Base-by-base conservation (phyloP, 2,329 filamentous ascomycete genomes). In the Fusarium tupiense region DNA sequence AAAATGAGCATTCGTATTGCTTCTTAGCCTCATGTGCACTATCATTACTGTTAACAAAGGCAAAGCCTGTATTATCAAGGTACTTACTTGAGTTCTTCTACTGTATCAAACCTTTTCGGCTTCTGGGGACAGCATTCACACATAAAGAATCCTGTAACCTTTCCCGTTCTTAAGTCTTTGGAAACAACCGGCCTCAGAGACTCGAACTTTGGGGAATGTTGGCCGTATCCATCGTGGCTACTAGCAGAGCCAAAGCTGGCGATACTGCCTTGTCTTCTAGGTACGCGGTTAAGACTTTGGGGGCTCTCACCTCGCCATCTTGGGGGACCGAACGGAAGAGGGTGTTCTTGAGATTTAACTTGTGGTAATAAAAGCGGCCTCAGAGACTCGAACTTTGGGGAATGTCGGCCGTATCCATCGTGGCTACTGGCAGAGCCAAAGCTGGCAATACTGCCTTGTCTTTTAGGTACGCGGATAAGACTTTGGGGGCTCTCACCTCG, bases 121-220 rank as follows among this genome's bases (percentile, higher is more conserved):
- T 41, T 41, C 40, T 41, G n/a, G 22, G 22, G 40, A 1, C 40
- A 41, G 40, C 22, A 41, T 9, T 10, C 22, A n/a, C 13, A 41
- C 5, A 41, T 0, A 6, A 41, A 41, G 8, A n/a, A 41, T 41
- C 20, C 20, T n/a, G 0, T 0, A 0, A 6, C 22, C 22, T 41
- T 41, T 31, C 9, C 29, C 29, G 3, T 31, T 31, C 29, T 31
- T 11, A 31, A 31, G 10, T 31, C 29, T 31, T 31, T 31, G 29
- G 29, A 31, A 31, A 31, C 29, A 31, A 31, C 29, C 29, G 29
- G 29, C 29, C 4, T 31, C 29, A 12, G 29, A 31, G 29, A 31
- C 10, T 31, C 29, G 10, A 31, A 31, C 10, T 12, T 31, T 31
- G 29, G 29, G 29, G 29, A 29, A 29, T 29, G 20, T 38, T 10